A percentile compares a stretch with the other conserved stretches of the same genome.
Evolutionary conservation across 495 filamentous ascomycete genomes (phyloP).

Genomic region (Endocarpon pusillum): DNA sequence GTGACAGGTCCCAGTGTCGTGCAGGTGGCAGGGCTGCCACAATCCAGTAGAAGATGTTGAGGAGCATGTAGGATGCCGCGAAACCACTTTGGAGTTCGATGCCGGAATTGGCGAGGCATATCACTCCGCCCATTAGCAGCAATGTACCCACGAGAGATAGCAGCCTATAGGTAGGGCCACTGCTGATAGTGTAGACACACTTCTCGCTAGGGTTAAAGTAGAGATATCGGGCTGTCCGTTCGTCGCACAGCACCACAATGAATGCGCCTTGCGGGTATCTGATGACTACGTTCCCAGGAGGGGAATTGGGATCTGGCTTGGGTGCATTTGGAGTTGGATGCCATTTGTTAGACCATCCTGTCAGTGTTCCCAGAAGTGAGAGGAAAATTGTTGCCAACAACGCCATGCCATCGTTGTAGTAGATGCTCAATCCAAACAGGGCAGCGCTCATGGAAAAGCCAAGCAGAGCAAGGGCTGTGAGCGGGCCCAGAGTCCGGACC

Average conservation of each 20-base stretch:
- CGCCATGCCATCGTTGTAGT: constrained; percentile 22
- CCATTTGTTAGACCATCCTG: constrained; percentile 27
- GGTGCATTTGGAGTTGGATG: too few species aligned
- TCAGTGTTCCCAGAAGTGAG: constrained; percentile 25
- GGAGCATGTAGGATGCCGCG: constrained; percentile 25
- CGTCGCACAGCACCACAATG: too few species aligned
- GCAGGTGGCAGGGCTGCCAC: constrained; percentile 24
- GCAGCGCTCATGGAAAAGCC: constrained; percentile 18
- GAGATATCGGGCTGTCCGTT: too few species aligned
- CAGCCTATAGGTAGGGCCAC: constrained; percentile 19
- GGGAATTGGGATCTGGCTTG: too few species aligned
- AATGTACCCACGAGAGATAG: constrained; percentile 26
- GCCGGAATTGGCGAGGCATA: constrained; percentile 25
- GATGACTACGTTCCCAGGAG: too few species aligned
- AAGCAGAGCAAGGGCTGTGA: constrained; percentile 19
- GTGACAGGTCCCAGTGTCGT: constrained; percentile 23
- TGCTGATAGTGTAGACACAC: constrained; percentile 20
- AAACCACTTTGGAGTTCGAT: constrained; percentile 23
- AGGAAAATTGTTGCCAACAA: constrained; percentile 23
- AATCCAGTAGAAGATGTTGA: constrained; percentile 27
- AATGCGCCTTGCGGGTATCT: too few species aligned
- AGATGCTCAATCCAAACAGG: constrained; percentile 20
- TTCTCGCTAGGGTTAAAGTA: too few species aligned
- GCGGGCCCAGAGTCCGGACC: constrained; percentile 17
- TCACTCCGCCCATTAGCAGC: constrained; percentile 30